A percentile compares a stretch with the other conserved stretches of the same genome.
These are phyloP conservation scores for Trichocladium uniseriatum DNA, from an alignment of 495 filamentous ascomycete genomes.

Conservation along the genomic window DNA sequence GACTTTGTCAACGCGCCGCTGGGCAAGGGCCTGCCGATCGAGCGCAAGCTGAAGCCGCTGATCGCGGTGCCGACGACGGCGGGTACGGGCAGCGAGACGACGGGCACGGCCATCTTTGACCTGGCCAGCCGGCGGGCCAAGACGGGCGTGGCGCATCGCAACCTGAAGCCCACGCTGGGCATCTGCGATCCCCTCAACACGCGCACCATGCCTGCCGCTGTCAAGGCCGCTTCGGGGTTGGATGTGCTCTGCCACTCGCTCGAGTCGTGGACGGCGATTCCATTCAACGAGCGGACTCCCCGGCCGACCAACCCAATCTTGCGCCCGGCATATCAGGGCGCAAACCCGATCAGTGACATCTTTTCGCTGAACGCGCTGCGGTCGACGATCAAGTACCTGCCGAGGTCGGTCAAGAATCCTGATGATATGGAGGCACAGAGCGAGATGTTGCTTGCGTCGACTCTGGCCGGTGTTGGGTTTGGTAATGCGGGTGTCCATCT, in stretches of 20 bases:
- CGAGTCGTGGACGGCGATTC: constrained; percentile 95
- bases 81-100: constrained; percentile 91
- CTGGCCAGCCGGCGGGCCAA: constrained; percentile 80
- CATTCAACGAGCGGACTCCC: constrained; percentile 74
- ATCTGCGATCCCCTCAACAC: constrained; percentile 96
- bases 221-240: constrained; percentile 77
- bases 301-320: constrained; percentile 83
- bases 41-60: constrained; percentile 66
- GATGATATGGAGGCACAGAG: constrained; percentile 85
- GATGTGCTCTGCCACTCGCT: constrained; percentile 92
- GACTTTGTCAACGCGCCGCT: constrained; percentile 97
- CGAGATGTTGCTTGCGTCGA: constrained; percentile 92
- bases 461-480: constrained; percentile 89
- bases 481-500: constrained; percentile 96
- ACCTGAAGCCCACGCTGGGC: constrained; percentile 88
- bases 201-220: constrained; percentile 85
- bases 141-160: constrained; percentile 89
- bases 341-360: constrained; percentile 94
- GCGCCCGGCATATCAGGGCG: constrained; percentile 89
- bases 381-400: constrained; percentile 80
- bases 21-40: constrained; percentile 77
- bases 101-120: constrained; percentile 96
- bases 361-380: constrained; percentile 79
- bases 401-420: constrained; percentile 72
- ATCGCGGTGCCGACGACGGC: constrained; percentile 93